These are phyloP conservation scores for Aspergillus bertholletiae DNA, from an alignment of 495 filamentous ascomycete species.

Conservation along the genomic window DNA sequence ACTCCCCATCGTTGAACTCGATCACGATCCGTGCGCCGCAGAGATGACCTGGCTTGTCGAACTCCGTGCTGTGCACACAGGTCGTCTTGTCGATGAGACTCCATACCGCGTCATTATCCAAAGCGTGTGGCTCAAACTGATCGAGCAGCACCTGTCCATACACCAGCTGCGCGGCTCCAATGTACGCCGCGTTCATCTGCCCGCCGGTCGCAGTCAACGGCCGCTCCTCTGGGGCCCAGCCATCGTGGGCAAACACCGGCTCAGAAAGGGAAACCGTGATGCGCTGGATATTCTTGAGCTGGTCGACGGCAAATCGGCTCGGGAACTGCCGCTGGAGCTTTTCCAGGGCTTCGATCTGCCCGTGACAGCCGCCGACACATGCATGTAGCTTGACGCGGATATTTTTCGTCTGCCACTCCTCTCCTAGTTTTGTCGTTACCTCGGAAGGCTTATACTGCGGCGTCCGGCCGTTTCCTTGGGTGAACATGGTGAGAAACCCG, in stretches of 20 bases:
- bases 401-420: conserved; percentile 33
- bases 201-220: conserved; percentile 36
- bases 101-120: conserved; percentile 40
- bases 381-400: conserved; percentile 41
- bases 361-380: conserved; percentile 32
- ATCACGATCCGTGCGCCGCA: not conserved
- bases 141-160: conserved; percentile 32
- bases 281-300: conserved; percentile 20
- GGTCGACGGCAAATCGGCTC: conserved; percentile 11
- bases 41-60: conserved; percentile 1
- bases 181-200: conserved; percentile 44
- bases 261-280: conserved; percentile 29
- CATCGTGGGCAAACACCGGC: conserved; percentile 32
- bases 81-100: conserved; percentile 29
- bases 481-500: conserved; percentile 39
- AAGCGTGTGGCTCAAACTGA: conserved; percentile 26
- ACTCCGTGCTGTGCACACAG: conserved; percentile 27
- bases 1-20: not conserved
- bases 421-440: conserved; percentile 32
- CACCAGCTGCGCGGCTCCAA: conserved; percentile 36
- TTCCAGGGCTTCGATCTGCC: conserved; percentile 26
- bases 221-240: conserved; percentile 30
- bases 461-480: conserved; percentile 25
- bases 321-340: conserved; percentile 23
- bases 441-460: conserved; percentile 26